Conservation (phyloP, 768 basidiomycete genomes). For the Suillus plorans region DNA sequence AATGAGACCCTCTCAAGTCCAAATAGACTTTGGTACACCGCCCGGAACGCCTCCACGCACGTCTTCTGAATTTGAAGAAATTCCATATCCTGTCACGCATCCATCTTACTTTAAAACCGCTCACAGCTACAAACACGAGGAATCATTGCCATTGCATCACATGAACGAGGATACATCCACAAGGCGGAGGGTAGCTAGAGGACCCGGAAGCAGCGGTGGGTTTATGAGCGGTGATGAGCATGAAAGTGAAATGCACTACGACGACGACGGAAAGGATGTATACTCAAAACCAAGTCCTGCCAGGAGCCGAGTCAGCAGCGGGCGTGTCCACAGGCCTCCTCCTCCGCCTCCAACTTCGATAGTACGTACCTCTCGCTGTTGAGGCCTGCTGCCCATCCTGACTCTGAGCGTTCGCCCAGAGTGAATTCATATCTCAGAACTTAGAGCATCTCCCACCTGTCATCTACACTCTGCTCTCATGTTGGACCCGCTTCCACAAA, state of each 20-base stretch:
- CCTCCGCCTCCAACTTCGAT: constrained; percentile 67
- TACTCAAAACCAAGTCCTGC: constrained; percentile 47
- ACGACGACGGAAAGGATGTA: constrained; percentile 69
- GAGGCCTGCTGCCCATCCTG: constrained; percentile 10
- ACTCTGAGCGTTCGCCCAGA: constrained; percentile 36
- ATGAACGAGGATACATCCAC: constrained; percentile 50
- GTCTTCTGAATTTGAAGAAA: constrained; percentile 72
- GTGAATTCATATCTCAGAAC: constrained; percentile 79
- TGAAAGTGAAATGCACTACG: constrained; percentile 38
- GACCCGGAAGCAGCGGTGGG: constrained; percentile 32
- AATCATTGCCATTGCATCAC: constrained; percentile 51
- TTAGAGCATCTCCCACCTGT: constrained; percentile 74
- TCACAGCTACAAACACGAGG: constrained; percentile 28
- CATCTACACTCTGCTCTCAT: constrained; percentile 89
- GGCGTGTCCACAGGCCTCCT: constrained; percentile 58
- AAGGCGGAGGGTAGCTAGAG: constrained; percentile 43
- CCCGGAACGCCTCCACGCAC: constrained; percentile 47
- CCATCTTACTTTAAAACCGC: constrained; percentile 28
- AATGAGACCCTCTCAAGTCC: constrained; percentile 65
- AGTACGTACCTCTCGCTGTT: constrained; percentile 35
- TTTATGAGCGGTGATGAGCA: constrained; percentile 27
- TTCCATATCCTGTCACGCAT: constrained; percentile 50
- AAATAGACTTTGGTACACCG: constrained; percentile 67
- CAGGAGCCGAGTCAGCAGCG: constrained; percentile 48
- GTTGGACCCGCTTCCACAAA: constrained; percentile 92